Conservation (phyloP, 108 stramenopile species). For the Chaetoceros muelleri region DNA sequence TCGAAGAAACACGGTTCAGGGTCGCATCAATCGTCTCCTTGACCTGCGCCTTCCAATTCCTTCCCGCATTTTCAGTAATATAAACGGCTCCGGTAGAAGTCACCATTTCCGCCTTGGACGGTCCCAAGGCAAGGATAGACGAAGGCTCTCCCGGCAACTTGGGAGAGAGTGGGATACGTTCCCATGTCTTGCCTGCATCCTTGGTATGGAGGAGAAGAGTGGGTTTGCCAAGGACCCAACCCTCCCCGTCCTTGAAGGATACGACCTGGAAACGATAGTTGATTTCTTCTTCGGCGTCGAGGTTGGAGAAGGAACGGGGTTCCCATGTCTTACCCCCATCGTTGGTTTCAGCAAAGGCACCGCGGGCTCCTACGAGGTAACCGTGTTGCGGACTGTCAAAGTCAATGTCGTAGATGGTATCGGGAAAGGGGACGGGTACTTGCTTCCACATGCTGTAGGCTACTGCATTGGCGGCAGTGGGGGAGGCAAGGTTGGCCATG, state of each 20-base stretch:
- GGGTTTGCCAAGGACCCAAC: constrained; percentile 94
- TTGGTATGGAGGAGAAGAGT: constrained; percentile 90
- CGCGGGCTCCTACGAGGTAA: constrained; percentile 93
- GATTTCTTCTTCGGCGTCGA: constrained; percentile 95
- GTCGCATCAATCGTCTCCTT: constrained; percentile 98
- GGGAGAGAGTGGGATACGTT: constrained; percentile 93
- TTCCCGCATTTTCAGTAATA: constrained; percentile 87
- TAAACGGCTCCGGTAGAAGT: constrained; percentile 90
- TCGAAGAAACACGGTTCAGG: constrained; percentile 81
- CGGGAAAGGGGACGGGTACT: constrained; percentile 72
- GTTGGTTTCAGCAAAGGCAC: constrained; percentile 92
- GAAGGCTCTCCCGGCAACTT: constrained; percentile 95
- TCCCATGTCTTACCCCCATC: constrained; percentile 93
- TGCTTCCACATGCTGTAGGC: constrained; percentile 61
- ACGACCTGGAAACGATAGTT: constrained; percentile 82
- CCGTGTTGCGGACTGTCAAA: constrained; percentile 90
- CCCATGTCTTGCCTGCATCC: constrained; percentile 90
- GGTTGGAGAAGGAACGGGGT: constrained; percentile 86
- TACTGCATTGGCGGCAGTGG: constrained; percentile 46
- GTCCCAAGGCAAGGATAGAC: constrained; percentile 77
- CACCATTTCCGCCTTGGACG: constrained; percentile 91
- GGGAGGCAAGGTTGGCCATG: constrained; percentile 15
- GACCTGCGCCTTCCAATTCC: constrained; percentile 96
- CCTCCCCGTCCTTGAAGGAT: constrained; percentile 85
- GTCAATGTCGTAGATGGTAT: constrained; percentile 91